Evolutionary conservation across 805 yeast species (phyloP).

Genomic region (Metschnikowia picachoensis): DNA sequence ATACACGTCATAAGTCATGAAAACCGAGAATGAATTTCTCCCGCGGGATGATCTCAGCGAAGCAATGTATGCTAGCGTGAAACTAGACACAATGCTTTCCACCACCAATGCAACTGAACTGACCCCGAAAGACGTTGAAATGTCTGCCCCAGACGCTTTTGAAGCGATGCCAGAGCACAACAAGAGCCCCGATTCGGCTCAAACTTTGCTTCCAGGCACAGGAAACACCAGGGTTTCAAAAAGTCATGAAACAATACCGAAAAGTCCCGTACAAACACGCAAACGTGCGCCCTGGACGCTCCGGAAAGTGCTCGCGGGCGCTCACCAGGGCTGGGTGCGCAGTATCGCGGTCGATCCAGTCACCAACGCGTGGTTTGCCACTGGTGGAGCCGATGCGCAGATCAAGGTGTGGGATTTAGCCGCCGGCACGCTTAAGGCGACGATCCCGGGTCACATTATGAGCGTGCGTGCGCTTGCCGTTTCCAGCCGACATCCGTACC

Average conservation of each 20-base stretch:
- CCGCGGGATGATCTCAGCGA: slow-evolving; percentile 30
- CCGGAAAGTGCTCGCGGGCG: slow-evolving; percentile 65
- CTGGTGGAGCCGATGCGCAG: slow-evolving; percentile 86
- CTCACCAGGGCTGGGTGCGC: slow-evolving; percentile 92
- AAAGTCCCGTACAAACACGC: background rate
- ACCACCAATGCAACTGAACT: no score
- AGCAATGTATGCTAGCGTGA: slow-evolving; percentile 28
- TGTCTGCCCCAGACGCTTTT: no score
- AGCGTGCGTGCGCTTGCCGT: slow-evolving; percentile 74
- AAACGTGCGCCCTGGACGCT: slow-evolving; percentile 51
- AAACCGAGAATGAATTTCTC: slow-evolving; percentile 17
- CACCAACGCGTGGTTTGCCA: slow-evolving; percentile 83
- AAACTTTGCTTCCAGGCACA: no score
- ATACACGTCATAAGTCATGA: background rate
- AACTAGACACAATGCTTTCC: slow-evolving; percentile 21
- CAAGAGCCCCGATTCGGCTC: no score
- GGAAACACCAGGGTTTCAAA: background rate
- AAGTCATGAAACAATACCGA: background rate
- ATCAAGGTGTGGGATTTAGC: slow-evolving; percentile 92
- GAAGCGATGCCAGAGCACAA: no score
- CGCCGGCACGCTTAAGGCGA: slow-evolving; percentile 60
- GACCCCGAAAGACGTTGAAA: no score
- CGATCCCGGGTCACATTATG: slow-evolving; percentile 90
- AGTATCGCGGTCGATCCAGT: slow-evolving; percentile 75
- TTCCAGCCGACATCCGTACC: slow-evolving; percentile 75